These are phyloP conservation scores for Graphilbum fragrans DNA, from an alignment of 2,329 filamentous ascomycete genomes.

Conservation along the genomic window DNA sequence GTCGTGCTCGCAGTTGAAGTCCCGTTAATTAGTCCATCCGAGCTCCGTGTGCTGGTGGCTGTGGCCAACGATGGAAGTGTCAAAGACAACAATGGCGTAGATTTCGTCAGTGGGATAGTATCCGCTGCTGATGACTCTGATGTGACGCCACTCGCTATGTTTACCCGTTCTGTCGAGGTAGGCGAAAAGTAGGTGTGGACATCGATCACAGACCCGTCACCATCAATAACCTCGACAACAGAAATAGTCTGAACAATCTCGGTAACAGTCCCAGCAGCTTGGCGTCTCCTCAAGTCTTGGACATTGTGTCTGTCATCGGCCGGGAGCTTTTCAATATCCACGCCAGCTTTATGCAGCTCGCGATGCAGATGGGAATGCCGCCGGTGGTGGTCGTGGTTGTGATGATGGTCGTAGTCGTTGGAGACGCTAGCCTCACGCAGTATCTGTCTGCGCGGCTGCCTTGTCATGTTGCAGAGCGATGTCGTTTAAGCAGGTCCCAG, in stretches of 20 bases:
- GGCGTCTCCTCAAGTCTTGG: constrained; percentile 7
- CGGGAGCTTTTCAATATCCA: constrained; percentile 10
- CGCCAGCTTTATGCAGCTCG: constrained; percentile 6
- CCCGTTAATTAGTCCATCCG: no score
- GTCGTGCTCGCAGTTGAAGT: no score
- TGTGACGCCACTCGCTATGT: background rate
- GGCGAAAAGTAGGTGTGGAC: constrained; percentile 27
- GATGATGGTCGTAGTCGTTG: constrained; percentile 13
- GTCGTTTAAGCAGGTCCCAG: no score
- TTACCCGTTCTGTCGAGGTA: constrained; percentile 13
- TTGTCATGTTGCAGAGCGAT: no score
- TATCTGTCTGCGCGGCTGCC: constrained; percentile 32
- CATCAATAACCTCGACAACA: constrained; percentile 39
- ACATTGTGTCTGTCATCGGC: constrained; percentile 3
- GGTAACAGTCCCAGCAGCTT: constrained; percentile 24
- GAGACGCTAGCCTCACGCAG: constrained; percentile 31
- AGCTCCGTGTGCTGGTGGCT: no score
- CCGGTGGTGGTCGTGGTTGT: background rate
- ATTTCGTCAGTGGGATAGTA: no score
- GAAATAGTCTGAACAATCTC: constrained; percentile 42
- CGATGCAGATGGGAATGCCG: background rate
- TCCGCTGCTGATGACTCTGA: background rate
- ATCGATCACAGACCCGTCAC: constrained; percentile 29
- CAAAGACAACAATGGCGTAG: no score
- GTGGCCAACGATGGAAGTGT: no score